Conservation (phyloP, 371 early-diverging fungal genomes). For the Zopfochytrium polystomum region DNA sequence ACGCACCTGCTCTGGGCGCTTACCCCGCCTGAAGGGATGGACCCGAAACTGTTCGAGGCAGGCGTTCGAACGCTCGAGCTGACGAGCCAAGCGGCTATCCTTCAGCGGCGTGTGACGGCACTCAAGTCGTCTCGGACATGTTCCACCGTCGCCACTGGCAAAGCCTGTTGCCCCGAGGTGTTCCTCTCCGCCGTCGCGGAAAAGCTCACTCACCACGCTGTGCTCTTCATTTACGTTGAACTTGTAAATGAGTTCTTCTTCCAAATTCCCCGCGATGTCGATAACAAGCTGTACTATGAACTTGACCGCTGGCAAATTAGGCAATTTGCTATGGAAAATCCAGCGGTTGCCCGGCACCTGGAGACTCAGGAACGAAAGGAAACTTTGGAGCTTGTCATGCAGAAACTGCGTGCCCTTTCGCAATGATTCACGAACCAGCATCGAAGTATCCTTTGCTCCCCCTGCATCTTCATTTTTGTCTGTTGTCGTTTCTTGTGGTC, state of each 20-base stretch:
- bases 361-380: conserved; percentile 77
- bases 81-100: conserved; percentile 67
- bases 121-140: conserved; percentile 68
- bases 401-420: conserved; percentile 33
- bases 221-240: conserved; percentile 95
- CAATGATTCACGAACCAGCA: too few relatives aligned
- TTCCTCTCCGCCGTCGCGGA: conserved; percentile 87
- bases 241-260: conserved; percentile 95
- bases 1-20: not conserved
- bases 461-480: too few relatives aligned
- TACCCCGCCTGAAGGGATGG: not conserved
- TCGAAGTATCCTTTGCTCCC: too few relatives aligned
- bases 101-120: conserved; percentile 77
- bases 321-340: conserved; percentile 90
- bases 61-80: conserved; percentile 76
- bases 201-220: conserved; percentile 84
- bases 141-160: conserved; percentile 71
- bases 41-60: conserved; percentile 66
- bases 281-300: conserved; percentile 75
- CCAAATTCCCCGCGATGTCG: conserved; percentile 92
- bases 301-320: conserved; percentile 60
- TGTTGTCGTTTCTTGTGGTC: too few relatives aligned
- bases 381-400: conserved; percentile 80
- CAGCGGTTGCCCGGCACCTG: conserved; percentile 75
- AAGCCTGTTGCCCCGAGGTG: conserved; percentile 89